These are phyloP conservation scores for Nemania sp. DNA, from an alignment of 2,329 filamentous ascomycete genomes.

Conservation along the genomic window DNA sequence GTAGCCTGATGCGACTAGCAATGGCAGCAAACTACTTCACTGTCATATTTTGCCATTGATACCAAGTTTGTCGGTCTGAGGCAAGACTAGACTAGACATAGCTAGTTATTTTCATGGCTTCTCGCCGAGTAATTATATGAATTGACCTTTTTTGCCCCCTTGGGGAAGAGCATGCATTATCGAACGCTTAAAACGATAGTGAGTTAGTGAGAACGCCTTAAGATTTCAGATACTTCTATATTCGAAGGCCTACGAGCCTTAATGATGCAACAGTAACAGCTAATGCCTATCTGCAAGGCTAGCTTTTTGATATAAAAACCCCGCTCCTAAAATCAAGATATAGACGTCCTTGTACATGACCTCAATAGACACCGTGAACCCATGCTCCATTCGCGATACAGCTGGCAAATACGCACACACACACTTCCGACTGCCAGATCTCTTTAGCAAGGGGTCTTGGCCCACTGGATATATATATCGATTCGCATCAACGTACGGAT, in stretches of 20 bases:
- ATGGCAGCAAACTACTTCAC: neutral
- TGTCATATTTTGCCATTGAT: neutral
- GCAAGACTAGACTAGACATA: neutral
- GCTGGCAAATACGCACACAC: neutral
- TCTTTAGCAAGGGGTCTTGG: conserved; percentile 8
- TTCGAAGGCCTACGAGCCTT: conserved; percentile 11
- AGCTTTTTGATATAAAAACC: conserved; percentile 3
- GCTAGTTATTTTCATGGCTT: neutral
- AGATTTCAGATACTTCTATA: conserved; percentile 19
- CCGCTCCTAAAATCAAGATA: conserved; percentile 22
- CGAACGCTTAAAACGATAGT: neutral
- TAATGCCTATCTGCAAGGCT: conserved; percentile 2
- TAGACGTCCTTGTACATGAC: conserved; percentile 27
- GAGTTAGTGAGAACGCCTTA: neutral
- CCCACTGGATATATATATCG: conserved; percentile 18
- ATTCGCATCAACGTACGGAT: neutral
- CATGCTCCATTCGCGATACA: neutral
- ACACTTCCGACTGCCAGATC: neutral
- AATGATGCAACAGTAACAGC: neutral
- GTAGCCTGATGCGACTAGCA: neutral
- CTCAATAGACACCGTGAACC: neutral
- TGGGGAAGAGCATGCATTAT: neutral
- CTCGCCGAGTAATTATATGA: neutral
- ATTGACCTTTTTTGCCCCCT: neutral
- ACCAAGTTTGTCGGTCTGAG: neutral